phyloP scores from a whole-genome alignment of 2,329 filamentous ascomycete species.

The Fusarium kyushuense region DNA sequence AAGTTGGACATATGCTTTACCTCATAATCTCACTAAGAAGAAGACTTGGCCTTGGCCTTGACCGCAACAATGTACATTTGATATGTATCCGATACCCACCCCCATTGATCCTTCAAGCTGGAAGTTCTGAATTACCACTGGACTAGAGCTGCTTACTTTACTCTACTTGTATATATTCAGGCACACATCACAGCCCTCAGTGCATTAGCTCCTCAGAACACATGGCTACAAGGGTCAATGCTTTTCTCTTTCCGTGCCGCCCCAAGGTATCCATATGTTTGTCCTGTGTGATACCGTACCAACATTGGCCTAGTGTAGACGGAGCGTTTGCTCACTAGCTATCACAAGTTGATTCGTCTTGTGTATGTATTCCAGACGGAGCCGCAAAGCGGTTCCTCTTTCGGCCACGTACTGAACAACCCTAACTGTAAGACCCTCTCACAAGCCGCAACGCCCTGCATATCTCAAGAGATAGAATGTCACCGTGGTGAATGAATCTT shows the following conservation, averaged over 20 bases:
- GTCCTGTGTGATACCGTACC: background rate
- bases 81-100: background rate
- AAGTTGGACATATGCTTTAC: background rate
- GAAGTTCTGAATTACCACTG: background rate
- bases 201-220: conserved; percentile 6
- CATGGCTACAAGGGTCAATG: conserved; percentile 18
- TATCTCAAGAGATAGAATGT: conserved; percentile 30
- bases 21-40: background rate
- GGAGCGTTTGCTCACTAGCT: conserved; percentile 8
- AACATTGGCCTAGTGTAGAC: conserved; percentile 8
- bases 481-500: conserved; percentile 30
- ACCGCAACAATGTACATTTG: background rate
- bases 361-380: conserved; percentile 31
- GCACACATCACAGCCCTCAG: background rate
- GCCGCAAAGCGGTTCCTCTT: conserved; percentile 39
- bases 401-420: conserved; percentile 16
- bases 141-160: background rate
- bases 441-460: conserved; percentile 26
- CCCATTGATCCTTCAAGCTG: background rate
- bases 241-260: conserved; percentile 9
- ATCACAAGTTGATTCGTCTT: conserved; percentile 8
- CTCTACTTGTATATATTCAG: background rate
- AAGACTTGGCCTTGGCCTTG: conserved; percentile 6
- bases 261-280: background rate
- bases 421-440: conserved; percentile 2